Conservation (phyloP, 768 basidiomycete species). For the Cytidiella melzeri region DNA sequence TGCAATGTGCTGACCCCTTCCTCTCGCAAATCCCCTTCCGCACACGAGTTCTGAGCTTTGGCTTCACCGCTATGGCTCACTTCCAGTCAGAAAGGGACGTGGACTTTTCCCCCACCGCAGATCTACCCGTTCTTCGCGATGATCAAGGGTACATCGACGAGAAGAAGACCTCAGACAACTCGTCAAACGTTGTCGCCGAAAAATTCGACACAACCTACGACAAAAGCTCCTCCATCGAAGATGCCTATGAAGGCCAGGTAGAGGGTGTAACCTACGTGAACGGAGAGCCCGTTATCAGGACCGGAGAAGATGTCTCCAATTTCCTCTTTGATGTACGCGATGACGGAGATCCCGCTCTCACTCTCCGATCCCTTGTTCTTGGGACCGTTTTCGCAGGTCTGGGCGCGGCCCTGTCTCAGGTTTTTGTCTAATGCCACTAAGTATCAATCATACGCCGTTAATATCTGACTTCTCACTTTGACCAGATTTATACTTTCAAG, state of each 20-base stretch:
- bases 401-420: conserved; percentile 54
- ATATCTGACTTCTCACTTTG: neutral
- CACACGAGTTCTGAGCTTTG: neutral
- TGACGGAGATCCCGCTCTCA: conserved; percentile 49
- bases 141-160: conserved; percentile 3
- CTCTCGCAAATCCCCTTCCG: neutral
- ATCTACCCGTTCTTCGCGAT: conserved; percentile 7
- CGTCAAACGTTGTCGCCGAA: neutral
- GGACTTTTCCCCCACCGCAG: conserved; percentile 1
- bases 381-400: conserved; percentile 53
- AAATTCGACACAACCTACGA: conserved; percentile 5
- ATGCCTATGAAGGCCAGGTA: conserved; percentile 3
- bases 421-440: conserved; percentile 17
- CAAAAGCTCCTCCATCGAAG: conserved; percentile 8
- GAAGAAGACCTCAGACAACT: conserved; percentile 1
- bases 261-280: conserved; percentile 15
- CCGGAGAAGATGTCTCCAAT: conserved; percentile 44
- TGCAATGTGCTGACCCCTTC: too few relatives aligned
- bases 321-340: conserved; percentile 53
- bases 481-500: conserved; percentile 55
- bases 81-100: neutral
- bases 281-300: conserved; percentile 25
- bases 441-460: neutral
- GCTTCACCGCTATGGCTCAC: conserved; percentile 6
- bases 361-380: conserved; percentile 49